Evolutionary conservation across 441 rosid genomes (phyloP).

Genomic region (Pelargonium australe): DNA sequence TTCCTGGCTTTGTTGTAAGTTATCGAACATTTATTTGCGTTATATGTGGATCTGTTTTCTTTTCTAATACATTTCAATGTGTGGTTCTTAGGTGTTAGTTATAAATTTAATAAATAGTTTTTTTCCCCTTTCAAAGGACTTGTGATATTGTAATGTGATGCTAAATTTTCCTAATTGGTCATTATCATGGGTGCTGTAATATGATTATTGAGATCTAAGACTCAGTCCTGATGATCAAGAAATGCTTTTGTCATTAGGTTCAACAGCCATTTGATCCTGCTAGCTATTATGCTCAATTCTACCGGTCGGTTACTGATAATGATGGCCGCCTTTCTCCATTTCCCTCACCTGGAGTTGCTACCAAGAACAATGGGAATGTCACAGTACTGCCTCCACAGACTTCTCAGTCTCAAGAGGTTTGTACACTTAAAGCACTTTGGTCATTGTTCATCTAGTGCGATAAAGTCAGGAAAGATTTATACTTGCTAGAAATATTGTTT

Average conservation of each 20-base stretch:
- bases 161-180: neutral
- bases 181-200: neutral
- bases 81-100: neutral
- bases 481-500: neutral
- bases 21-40: conserved; percentile 11
- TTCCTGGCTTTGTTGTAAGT: conserved; percentile 76
- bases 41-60: neutral
- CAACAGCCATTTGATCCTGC: conserved; percentile 84
- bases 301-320: conserved; percentile 57
- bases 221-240: conserved; percentile 24
- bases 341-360: conserved; percentile 56
- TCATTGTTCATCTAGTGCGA: neutral
- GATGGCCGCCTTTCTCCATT: conserved; percentile 86
- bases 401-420: conserved; percentile 86
- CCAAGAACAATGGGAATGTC: conserved; percentile 75
- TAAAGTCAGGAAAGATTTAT: neutral
- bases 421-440: conserved; percentile 11
- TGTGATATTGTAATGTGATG: conserved; percentile 4
- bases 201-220: conserved; percentile 19
- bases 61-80: conserved; percentile 6
- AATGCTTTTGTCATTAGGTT: conserved; percentile 37
- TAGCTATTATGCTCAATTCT: conserved; percentile 74
- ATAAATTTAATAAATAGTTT: neutral
- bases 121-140: neutral
- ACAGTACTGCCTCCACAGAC: conserved; percentile 63